Base-by-base conservation (phyloP, 2,329 filamentous ascomycete species). In the Triangularia setosa region DNA sequence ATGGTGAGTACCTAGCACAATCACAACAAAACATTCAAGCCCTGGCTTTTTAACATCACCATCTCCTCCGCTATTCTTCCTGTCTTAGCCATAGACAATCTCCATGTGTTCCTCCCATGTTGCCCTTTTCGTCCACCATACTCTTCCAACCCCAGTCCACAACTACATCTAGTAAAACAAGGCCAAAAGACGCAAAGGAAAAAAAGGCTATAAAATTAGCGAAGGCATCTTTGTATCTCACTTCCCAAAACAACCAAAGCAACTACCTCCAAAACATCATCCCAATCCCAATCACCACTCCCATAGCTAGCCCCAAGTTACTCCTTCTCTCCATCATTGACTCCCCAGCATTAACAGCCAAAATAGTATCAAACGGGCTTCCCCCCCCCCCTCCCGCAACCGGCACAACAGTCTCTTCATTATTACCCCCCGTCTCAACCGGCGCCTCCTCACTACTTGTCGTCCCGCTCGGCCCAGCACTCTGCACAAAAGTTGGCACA, bases 361-460 rank as follows among this genome's bases (percentile, higher is more conserved):
- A 18, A 24, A 58, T 9, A 58, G 52, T 28, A 58, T 74, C 72
- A 58, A 74, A 74, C 8, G 72, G 72, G 28, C 69, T 74, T n/a
- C 71, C 70, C 18, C 71, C 71, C 24, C 66, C 66, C 0, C 33
- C n/a, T 14, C 52, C 33, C 1, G 40, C 14, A 3, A 25, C 56
- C 27, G 57, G 56, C 28, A 44, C 44, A 40, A 64, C 23, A 2
- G 61, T 24, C n/a, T 28, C 23, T 4, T 55, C 52, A 12, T n/a
- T 23, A 25, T 23, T 16, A 27, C n/a, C 23, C 23, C 25, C 52
- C 25, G 52, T 55, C 52, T 18, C 52, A 14, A 23, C 23, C 24
- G 33, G 24, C n/a, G 57, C 35, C 23, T 44, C 18, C 33, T 59
- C 57, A 44, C 30, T 35, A 5, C 16, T 25, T 16, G 33, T 25